Evolutionary conservation across 2,329 filamentous ascomycete genomes (phyloP).

Genomic region (Cladorrhinum sp.): DNA sequence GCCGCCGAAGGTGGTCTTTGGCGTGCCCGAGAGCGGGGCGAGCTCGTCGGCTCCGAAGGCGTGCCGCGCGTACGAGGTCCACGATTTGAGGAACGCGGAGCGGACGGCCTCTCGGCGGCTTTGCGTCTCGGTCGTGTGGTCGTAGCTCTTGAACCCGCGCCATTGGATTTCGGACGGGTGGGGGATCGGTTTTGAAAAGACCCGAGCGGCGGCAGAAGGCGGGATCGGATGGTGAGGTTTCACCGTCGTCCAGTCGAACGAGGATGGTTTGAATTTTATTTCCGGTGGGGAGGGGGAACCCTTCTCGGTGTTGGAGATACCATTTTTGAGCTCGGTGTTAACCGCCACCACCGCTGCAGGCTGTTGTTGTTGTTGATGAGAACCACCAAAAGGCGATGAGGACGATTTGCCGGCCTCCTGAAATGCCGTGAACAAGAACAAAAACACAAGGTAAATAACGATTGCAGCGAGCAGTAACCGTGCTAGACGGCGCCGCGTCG

Average conservation of each 20-base stretch:
- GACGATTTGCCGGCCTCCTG: background rate
- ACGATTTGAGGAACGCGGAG: constrained; percentile 37
- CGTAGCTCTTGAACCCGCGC: background rate
- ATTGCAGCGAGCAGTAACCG: background rate
- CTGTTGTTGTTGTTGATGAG: background rate
- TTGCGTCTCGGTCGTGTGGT: background rate
- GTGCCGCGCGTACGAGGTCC: constrained; percentile 45
- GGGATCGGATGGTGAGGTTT: background rate
- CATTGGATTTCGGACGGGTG: background rate
- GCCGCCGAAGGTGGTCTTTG: constrained; percentile 20
- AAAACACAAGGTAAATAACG: background rate
- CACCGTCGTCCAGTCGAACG: background rate
- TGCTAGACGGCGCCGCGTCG: background rate
- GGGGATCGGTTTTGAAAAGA: background rate
- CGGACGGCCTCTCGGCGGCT: constrained; percentile 13
- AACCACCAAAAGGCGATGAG: background rate
- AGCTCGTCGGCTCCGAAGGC: constrained; percentile 24
- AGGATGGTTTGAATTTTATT: background rate
- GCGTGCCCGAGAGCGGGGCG: constrained; percentile 14
- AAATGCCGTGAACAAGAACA: background rate
- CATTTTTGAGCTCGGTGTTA: background rate
- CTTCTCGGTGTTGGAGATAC: background rate
- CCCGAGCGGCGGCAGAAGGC: background rate
- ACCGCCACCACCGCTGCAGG: background rate
- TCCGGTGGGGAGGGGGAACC: background rate